phyloP scores from a whole-genome alignment of 73 alveolate genomes.

The Paramecium caudatum region DNA sequence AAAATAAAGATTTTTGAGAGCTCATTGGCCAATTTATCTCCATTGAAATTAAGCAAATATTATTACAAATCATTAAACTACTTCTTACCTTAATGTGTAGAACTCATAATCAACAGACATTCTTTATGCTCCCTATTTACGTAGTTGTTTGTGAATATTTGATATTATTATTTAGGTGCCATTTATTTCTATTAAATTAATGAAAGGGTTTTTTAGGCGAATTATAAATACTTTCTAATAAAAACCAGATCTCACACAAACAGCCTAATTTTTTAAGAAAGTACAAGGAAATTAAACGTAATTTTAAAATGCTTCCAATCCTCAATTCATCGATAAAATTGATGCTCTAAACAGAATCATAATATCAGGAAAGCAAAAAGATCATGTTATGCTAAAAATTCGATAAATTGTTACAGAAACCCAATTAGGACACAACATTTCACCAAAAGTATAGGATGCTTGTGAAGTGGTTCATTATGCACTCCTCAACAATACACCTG shows the following conservation, averaged over 20 bases:
- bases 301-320: not conserved
- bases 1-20: too few species aligned
- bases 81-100: too few species aligned
- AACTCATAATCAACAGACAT: too few species aligned
- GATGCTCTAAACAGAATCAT: conserved; percentile 1
- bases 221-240: too few species aligned
- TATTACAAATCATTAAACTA: too few species aligned
- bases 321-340: not conserved
- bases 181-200: too few species aligned
- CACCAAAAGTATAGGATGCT: conserved; percentile 41
- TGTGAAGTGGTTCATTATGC: conserved; percentile 49
- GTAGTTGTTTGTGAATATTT: too few species aligned
- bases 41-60: too few species aligned
- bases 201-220: too few species aligned
- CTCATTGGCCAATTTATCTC: too few species aligned
- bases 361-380: conserved; percentile 1
- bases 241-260: not conserved
- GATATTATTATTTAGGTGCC: too few species aligned
- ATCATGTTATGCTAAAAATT: not conserved
- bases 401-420: conserved; percentile 33
- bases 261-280: not conserved
- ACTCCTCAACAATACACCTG: conserved; percentile 4
- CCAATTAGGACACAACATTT: conserved; percentile 21
- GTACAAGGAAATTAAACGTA: not conserved
- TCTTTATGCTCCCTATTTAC: too few species aligned